Evolutionary conservation across 2,329 filamentous ascomycete species (phyloP).

Genomic region (Beauveria medogensis): DNA sequence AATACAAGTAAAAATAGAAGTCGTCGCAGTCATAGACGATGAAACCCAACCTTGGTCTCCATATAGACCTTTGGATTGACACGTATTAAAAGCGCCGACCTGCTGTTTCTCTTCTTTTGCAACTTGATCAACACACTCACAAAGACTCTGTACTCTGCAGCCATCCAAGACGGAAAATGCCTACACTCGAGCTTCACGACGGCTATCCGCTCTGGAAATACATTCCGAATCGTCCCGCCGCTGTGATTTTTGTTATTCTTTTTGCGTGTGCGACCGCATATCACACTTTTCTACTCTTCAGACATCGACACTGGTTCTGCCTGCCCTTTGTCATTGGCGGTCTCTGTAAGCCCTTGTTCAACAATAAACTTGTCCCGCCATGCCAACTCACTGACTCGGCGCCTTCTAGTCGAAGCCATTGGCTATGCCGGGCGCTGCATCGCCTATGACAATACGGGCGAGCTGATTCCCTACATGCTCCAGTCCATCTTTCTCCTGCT

Average conservation of each 20-base stretch:
- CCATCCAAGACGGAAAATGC: slow-evolving; percentile 15
- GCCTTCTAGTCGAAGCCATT: slow-evolving; percentile 22
- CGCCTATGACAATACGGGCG: slow-evolving; percentile 26
- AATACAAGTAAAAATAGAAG: not conserved
- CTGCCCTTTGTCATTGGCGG: slow-evolving; percentile 37
- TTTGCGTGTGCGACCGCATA: slow-evolving; percentile 32
- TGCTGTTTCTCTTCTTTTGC: too few relatives aligned
- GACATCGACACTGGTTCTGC: slow-evolving; percentile 41
- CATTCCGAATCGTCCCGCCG: slow-evolving; percentile 35
- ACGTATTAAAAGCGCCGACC: too few relatives aligned
- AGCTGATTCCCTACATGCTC: slow-evolving; percentile 30
- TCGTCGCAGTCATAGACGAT: not conserved
- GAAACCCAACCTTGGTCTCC: not conserved
- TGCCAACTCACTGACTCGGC: not conserved
- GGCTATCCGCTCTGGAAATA: slow-evolving; percentile 21
- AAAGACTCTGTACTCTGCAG: too few relatives aligned
- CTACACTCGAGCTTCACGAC: slow-evolving; percentile 17
- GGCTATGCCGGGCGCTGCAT: slow-evolving; percentile 32
- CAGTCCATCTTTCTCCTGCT: slow-evolving; percentile 32
- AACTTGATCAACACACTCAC: too few relatives aligned
- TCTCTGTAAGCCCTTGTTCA: slow-evolving; percentile 27
- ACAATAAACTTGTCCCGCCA: not conserved
- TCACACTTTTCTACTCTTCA: slow-evolving; percentile 34
- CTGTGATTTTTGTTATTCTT: slow-evolving; percentile 35
- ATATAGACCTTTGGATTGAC: too few relatives aligned